Conservation (phyloP, 352 stramenopile genomes). For the Phytophthora cactorum region DNA sequence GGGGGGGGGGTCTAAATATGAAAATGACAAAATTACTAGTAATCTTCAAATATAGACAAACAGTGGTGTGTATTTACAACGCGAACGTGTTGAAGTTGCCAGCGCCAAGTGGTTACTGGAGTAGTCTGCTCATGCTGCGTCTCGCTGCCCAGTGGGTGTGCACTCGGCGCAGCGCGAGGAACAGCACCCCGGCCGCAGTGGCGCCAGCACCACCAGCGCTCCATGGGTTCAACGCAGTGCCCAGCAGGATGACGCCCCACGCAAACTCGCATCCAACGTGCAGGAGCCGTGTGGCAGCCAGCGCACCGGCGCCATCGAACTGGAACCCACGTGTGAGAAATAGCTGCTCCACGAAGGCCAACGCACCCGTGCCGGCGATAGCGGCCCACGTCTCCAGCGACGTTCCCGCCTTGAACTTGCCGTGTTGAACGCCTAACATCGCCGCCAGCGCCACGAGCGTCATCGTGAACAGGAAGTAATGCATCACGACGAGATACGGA, state of each 20-base stretch:
- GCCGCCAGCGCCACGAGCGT: constrained; percentile 46
- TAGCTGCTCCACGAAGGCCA: constrained; percentile 59
- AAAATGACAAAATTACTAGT: background rate
- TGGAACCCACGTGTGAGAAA: constrained; percentile 72
- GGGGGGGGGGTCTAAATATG: constrained; percentile 2
- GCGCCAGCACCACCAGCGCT: constrained; percentile 46
- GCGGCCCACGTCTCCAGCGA: constrained; percentile 31
- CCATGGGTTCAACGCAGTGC: constrained; percentile 47
- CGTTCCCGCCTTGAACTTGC: constrained; percentile 33
- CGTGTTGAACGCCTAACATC: constrained; percentile 37
- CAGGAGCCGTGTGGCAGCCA: constrained; percentile 56
- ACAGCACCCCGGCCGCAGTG: constrained; percentile 41
- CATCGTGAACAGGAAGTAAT: constrained; percentile 59
- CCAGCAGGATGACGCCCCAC: constrained; percentile 52
- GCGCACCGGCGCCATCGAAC: constrained; percentile 57
- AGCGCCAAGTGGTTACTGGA: background rate
- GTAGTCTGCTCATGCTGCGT: constrained; percentile 30
- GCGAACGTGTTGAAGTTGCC: constrained; percentile 16
- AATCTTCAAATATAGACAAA: constrained; percentile 8
- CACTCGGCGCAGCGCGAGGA: constrained; percentile 31
- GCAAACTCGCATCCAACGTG: constrained; percentile 63
- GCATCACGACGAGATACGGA: constrained; percentile 62
- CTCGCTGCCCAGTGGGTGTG: constrained; percentile 39
- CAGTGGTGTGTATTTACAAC: constrained; percentile 10
- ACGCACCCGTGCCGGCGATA: constrained; percentile 43